These are phyloP conservation scores for Kappamyces sp. DNA, from an alignment of 192 early-diverging fungal species.

Conservation along the genomic window DNA sequence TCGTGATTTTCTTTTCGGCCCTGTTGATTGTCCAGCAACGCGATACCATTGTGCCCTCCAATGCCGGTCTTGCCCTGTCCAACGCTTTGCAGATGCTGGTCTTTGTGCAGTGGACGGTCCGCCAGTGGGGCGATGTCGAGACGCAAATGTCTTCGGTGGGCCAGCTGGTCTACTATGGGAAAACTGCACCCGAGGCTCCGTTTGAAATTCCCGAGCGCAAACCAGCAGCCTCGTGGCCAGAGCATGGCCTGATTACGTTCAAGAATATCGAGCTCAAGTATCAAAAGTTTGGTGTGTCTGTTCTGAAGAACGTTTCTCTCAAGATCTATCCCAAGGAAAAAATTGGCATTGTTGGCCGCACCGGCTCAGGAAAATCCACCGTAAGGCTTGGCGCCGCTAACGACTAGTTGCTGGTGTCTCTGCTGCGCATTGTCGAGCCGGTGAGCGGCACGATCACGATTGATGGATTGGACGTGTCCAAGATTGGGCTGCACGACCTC, in stretches of 20 bases:
- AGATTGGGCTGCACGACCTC: slow-evolving; percentile 58
- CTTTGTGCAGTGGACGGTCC: slow-evolving; percentile 58
- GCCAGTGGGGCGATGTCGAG: slow-evolving; percentile 52
- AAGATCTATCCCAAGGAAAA: slow-evolving; percentile 64
- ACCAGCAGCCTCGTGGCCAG: slow-evolving; percentile 18
- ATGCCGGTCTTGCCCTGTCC: slow-evolving; percentile 55
- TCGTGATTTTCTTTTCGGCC: slow-evolving; percentile 53
- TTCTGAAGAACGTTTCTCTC: slow-evolving; percentile 73
- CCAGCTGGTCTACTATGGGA: slow-evolving; percentile 49
- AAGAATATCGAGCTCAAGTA: slow-evolving; percentile 62
- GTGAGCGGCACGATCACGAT: slow-evolving; percentile 54
- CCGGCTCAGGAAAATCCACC: slow-evolving; percentile 25
- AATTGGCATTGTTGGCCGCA: slow-evolving; percentile 86
- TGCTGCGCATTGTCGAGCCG: slow-evolving; percentile 49
- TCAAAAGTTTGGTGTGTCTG: slow-evolving; percentile 53
- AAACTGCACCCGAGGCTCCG: slow-evolving; percentile 38
- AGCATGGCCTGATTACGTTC: slow-evolving; percentile 47
- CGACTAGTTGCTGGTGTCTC: slow-evolving; percentile 24
- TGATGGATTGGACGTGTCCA: slow-evolving; percentile 65
- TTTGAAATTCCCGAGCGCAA: slow-evolving; percentile 42
- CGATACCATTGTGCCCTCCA: slow-evolving; percentile 27
- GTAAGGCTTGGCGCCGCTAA: slow-evolving; percentile 18
- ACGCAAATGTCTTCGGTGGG: slow-evolving; percentile 56
- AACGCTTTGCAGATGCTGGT: slow-evolving; percentile 62
- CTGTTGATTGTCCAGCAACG: slow-evolving; percentile 44